Evolutionary conservation across 1,139 yeast genomes (phyloP), one percentile per base, ranked within the genome.

Genomic region (Taphrina populina): DNA sequence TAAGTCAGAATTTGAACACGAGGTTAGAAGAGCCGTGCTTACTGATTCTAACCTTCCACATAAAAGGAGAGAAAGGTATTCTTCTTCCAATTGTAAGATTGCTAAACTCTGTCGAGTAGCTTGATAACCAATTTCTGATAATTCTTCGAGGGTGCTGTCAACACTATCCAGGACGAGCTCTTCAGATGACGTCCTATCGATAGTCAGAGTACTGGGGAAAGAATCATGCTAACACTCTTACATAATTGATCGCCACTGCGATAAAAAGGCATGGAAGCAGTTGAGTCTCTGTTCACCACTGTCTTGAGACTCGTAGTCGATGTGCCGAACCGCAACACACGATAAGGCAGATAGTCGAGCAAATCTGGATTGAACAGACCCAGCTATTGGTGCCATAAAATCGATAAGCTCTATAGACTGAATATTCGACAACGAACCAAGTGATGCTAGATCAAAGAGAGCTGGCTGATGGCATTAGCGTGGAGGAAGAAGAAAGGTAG

Each of bases 331-430:
- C 34, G 27, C 45, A 15, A 26, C 34, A 15, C 45, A 8, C 34
- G 34, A 40, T 8, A 37, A 13, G 11, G 43, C 27, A 27, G 29
- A 37, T n/a, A 26, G 15, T 10, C 45, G 32, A 17, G 34, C 45
- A 5, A 17, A 4, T 4, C 5, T 10, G 8, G 34, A 13, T 15
- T 27, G 45, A n/a, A 20, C 10, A 27, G 21, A 20, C 13, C 13
- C 34, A 26, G 13, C 4, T 6, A 8, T 10, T 15, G 45, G 45
- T 19, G 13, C 15, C 27, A 43, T 5, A 19, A 43, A 43, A n/a
- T 43, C 47, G 10, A 43, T 11, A 4, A 43, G 32, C 13, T 17
- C 29, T 23, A 29, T 13, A 29, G 47, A n/a, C 10, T 11, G 19
- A 11, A 7, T 8, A 7, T 33, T 7, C 4, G 47, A 35, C 30